Evolutionary conservation across 2,329 filamentous ascomycete genomes (phyloP), one percentile per base, ranked within the genome.

Genomic region (Fusarium chuoi): DNA sequence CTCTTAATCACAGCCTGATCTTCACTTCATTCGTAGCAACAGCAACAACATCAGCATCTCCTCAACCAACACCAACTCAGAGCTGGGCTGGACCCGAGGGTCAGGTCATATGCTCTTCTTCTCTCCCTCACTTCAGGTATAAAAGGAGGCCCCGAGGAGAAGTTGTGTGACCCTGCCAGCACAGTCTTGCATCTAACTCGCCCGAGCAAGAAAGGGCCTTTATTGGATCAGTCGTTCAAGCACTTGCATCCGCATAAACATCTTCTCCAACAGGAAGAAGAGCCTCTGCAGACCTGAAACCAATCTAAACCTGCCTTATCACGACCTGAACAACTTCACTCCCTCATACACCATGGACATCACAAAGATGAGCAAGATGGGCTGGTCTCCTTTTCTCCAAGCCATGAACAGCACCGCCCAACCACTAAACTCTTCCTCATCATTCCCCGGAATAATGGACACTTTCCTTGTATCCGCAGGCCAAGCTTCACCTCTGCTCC

Each of bases 391-490:
- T n/a, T 73, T 81, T n/a, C 69, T 80, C 13, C 72, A 77, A 35
- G 66, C 62, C 30, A 65, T 73, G n/a, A 72, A 62, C 35, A 57
- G 56, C 35, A 79, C 78, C 55, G 48, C 74, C 3, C 46, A 66
- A 26, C 62, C 69, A n/a, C 61, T 61, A 26, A 78, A 80, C 63
- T 66, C 59, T 17, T 74, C 78, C 3, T 46, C 55, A 14, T 39
- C 67, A 3, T 78, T 82, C 22, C 77, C 80, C 7, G 79, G 79
- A 62, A 77, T 86, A 33, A 74, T 85, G 73, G 85, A 88, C 68
- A 83, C 78, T n/a, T 78, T 89, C 49, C 81, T 87, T 20, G 80
- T 82, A 9, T 82, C 86, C 2, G 80, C 87, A 8, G 85, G 86
- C 15, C 77, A 81, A 41, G 81, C 82, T 41, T 85, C 84, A 56